A percentile compares a stretch with the other conserved stretches of the same genome.
Conservation (phyloP, 805 yeast genomes). For the Starmerella sp. region DNA sequence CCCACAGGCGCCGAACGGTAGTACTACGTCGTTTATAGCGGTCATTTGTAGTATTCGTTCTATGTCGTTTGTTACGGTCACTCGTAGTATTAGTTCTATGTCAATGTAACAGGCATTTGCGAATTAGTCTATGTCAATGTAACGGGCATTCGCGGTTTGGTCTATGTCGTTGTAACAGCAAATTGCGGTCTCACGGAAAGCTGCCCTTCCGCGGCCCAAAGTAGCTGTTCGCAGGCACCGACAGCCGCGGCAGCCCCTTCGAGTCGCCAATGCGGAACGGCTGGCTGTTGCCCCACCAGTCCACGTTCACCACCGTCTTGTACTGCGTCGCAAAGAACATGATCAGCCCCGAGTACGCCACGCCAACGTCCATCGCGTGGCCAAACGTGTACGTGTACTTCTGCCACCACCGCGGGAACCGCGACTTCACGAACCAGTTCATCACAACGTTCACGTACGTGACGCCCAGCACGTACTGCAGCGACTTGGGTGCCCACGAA, state of each 20-base stretch:
- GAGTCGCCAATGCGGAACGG: conserved; percentile 14
- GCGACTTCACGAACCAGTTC: conserved; percentile 36
- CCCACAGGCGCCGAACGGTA: too few species aligned
- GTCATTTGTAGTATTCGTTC: too few species aligned
- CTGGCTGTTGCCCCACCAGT: conserved; percentile 42
- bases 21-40: too few species aligned
- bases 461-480: conserved; percentile 36
- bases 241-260: conserved; percentile 12
- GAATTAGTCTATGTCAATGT: neutral
- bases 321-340: conserved; percentile 35
- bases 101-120: neutral
- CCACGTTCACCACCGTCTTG: conserved; percentile 28
- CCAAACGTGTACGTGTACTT: conserved; percentile 42
- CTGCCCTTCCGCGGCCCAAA: conserved; percentile 18
- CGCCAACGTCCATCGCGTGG: conserved; percentile 42
- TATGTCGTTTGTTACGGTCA: too few species aligned
- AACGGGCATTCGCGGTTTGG: neutral
- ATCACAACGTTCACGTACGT: conserved; percentile 33
- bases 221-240: conserved; percentile 19
- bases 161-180: neutral
- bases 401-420: conserved; percentile 43
- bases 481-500: conserved; percentile 37
- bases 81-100: too few species aligned
- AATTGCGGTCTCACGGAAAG: conserved; percentile 6
- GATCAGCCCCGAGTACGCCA: conserved; percentile 39